Base-by-base conservation (phyloP, 164 flowering plant genomes). In the Piper longum region DNA sequence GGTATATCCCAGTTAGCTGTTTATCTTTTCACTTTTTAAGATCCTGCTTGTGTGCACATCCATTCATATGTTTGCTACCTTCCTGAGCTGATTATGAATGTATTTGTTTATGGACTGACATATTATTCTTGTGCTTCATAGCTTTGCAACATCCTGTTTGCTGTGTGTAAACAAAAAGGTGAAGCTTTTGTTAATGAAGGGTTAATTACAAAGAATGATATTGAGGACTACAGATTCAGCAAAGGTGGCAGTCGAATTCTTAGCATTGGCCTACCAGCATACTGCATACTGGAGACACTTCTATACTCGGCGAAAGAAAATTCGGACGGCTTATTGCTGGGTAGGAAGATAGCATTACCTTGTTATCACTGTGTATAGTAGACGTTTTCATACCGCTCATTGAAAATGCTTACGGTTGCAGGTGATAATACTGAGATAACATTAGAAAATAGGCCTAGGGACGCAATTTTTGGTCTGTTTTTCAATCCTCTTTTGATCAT, bases 191-290 rank as follows among this genome's bases (percentile, higher is more conserved):
- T 80, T 58, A 63, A 75, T 39, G 84, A 85, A 65, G 96, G 93
- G 62, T 60, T 83, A 63, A 83, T 92, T 72, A 78, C 79, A 7
- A 44, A 72, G 2, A 66, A 78, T 70, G 98, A 89, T 73, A 69
- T 92, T 62, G 89, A 87, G 75, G 82, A 83, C 67, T 80, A 80
- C 26, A 86, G 81, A 62, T 77, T 81, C 40, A 74, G 64, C 57
- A 80, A 78, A 67, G 79, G 73, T 54, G 75, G 77, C 41, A 67
- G 68, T 62, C 66, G 68, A 68, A 75, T 87, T 5, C 65, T 86
- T 45, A 75, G 78, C 69, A 64, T 79, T n/a, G 96, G 98, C 41
- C 74, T 92, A 63, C 96, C 86, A 16, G 86, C 98, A 62, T 88
- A 85, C 73, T 77, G 85, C 80, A 66, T 92, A 70, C 80, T 88